Conservation (phyloP, 108 stramenopile species). For the Pseudonitzschia multistriata region DNA sequence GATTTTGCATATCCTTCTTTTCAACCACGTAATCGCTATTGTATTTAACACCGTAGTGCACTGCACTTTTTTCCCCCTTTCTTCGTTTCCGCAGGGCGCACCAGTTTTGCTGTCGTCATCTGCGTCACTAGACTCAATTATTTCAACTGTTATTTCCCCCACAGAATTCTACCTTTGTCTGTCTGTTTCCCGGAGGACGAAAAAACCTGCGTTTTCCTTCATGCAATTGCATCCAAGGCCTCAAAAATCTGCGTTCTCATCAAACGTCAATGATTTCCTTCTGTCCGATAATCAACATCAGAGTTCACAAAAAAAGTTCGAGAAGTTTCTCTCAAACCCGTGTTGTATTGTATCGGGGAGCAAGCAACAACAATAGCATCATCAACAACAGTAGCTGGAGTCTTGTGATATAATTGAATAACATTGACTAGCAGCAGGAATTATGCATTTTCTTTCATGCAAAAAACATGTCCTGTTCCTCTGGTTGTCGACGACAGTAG, state of each 20-base stretch:
- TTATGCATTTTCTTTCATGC: constrained; percentile 4
- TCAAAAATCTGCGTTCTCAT: not conserved
- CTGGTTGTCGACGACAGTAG: constrained; percentile 3
- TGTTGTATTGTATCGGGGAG: not conserved
- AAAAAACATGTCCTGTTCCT: not conserved
- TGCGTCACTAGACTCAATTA: not conserved
- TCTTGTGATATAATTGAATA: not conserved
- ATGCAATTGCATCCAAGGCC: constrained; percentile 10
- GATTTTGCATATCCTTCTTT: not conserved
- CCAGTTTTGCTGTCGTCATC: not conserved
- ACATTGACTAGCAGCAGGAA: constrained; percentile 1
- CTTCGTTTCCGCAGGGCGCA: not conserved
- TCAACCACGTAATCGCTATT: not conserved
- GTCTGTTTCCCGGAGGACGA: not conserved
- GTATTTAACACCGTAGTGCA: not conserved
- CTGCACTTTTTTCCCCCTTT: not conserved
- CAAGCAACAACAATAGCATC: not conserved
- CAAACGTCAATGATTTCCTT: not conserved
- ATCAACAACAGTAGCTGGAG: not conserved
- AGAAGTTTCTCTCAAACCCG: not conserved
- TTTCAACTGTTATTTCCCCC: not conserved
- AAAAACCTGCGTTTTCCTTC: not conserved
- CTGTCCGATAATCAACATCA: not conserved
- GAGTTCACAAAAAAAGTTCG: not conserved
- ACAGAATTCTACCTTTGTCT: not conserved